Conservation (phyloP, 176 grass and related monocot genomes). For the Triticum dicoccoides region DNA sequence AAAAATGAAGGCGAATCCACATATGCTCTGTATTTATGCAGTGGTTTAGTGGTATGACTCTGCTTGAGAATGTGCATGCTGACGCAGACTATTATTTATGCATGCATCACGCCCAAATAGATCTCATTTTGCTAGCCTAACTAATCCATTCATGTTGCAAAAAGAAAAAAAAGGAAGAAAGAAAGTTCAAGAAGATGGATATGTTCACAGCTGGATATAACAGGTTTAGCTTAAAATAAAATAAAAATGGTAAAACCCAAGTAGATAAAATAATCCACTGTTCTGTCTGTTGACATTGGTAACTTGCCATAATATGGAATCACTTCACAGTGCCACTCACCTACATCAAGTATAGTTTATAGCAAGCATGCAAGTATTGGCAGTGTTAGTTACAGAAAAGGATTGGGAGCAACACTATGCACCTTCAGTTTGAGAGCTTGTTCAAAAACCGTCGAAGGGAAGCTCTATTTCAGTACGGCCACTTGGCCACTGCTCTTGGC, state of each 20-base stretch:
- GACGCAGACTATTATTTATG: too few relatives aligned
- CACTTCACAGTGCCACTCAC: slow-evolving; percentile 32
- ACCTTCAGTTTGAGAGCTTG: slow-evolving; percentile 89
- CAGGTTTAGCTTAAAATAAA: not conserved
- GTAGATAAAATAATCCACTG: not conserved
- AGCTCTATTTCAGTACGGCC: slow-evolving; percentile 12
- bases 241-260: not conserved
- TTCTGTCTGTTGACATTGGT: not conserved
- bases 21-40: too few relatives aligned
- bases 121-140: too few relatives aligned
- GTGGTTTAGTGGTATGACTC: too few relatives aligned
- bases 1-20: too few relatives aligned
- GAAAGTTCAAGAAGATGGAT: too few relatives aligned
- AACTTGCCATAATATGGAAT: slow-evolving; percentile 3
- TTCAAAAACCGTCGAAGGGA: slow-evolving; percentile 66
- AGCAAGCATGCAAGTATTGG: not conserved
- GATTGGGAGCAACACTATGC: not conserved
- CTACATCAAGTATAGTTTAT: slow-evolving; percentile 74
- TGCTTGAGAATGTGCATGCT: too few relatives aligned
- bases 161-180: too few relatives aligned
- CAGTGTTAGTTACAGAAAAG: slow-evolving; percentile 9
- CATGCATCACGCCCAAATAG: too few relatives aligned
- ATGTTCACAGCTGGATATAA: not conserved
- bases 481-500: too few relatives aligned
- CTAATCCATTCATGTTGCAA: too few relatives aligned